Base-by-base conservation (phyloP, 768 basidiomycete species). In the Pisolithus microcarpus region DNA sequence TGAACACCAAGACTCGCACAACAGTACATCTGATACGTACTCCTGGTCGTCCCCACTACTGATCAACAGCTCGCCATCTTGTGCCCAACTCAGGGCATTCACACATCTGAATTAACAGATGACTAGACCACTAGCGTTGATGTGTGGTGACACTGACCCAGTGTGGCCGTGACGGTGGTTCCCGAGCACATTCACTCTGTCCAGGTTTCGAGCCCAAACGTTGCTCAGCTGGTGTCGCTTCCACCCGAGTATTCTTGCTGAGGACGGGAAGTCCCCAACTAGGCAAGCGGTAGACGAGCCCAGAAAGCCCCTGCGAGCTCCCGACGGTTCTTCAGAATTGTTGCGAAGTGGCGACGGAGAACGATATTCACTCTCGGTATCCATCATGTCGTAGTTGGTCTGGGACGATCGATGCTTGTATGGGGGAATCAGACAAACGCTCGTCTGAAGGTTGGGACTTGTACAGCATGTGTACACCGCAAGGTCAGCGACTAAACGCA, bases 31-130 rank as follows among this genome's bases (percentile, higher is more conserved):
- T 21, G 18, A 39, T 18, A 67, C 75, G 43, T 50, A 78, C 79
- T 84, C 85, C 39, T 75, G 80, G 61, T 90, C 87, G 60, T 90
- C 88, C 19, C 87, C 85, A 19, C 80, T 83, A 56, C 77, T 84
- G 18, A 91, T 63, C 38, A 90, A 70, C 15, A 85, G 54, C 50
- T 81, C 75, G 2, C 86, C 87, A 49, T 79, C 74, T 44, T 70
- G 70, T 2, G 84, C 79, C 87, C 87, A 90, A 53, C 79, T 82
- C 34, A 89, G 58, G 30, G 87, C 84, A 60, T 90, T 91, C 28
- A 87, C 85, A 56, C 87, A 89, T 49, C 85, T 87, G 47, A n/a
- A 19, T 53, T 19, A 7, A 36, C n/a, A n/a, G n/a, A 18, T 18
- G 9, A n/a, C 40, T 9, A 38, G 23, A 30, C 11, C 28, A 16